Evolutionary conservation across 305 asterid species (phyloP).

Genomic region (Fraxinus albicans): DNA sequence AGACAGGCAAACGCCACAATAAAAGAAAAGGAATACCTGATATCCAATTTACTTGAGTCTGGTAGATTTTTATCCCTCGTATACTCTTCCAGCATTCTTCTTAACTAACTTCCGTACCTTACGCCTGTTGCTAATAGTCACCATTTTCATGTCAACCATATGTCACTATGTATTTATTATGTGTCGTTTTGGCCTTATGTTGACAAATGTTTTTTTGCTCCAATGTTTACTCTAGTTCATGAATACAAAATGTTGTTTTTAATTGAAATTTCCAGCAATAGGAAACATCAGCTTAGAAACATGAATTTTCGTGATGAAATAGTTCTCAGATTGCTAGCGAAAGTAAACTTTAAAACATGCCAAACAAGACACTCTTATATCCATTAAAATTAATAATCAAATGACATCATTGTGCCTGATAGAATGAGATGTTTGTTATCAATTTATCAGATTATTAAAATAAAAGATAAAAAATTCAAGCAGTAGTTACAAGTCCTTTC

Average conservation of each 20-base stretch:
- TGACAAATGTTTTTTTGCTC: not conserved
- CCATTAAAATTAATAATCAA: not conserved
- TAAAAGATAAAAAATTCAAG: not conserved
- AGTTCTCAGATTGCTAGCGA: not conserved
- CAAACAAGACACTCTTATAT: not conserved
- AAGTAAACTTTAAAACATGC: not conserved
- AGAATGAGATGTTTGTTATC: not conserved
- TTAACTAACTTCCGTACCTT: not conserved
- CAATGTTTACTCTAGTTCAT: not conserved
- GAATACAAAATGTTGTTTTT: not conserved
- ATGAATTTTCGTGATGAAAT: not conserved
- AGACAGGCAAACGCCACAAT: slow-evolving; percentile 84
- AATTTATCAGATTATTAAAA: not conserved
- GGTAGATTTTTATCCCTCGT: slow-evolving; percentile 48
- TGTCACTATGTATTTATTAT: not conserved
- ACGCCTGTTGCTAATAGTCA: not conserved
- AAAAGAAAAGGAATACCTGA: slow-evolving; percentile 86
- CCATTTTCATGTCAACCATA: not conserved
- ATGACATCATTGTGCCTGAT: not conserved
- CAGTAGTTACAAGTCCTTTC: not conserved
- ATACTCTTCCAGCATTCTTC: not conserved
- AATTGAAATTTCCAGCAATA: not conserved
- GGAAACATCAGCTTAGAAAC: not conserved
- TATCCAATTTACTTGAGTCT: slow-evolving; percentile 81
- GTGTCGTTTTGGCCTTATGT: not conserved